Conservation (phyloP, 108 stramenopile genomes). For the Fragilaria radians region DNA sequence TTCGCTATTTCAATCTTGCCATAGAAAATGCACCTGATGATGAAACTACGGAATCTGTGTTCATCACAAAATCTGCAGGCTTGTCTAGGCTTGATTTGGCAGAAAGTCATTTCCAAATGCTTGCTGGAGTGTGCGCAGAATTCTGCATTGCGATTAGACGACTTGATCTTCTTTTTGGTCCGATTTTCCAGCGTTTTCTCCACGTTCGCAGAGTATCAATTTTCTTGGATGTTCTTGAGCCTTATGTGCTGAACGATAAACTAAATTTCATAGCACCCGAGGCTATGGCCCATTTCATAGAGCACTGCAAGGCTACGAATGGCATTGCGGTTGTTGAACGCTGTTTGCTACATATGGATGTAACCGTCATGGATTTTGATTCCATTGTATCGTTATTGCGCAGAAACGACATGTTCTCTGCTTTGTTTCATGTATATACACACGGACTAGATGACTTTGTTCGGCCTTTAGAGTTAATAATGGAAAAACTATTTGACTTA, state of each 20-base stretch:
- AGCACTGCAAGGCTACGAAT: slow-evolving; percentile 67
- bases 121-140: slow-evolving; percentile 88
- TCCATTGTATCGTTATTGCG: slow-evolving; percentile 60
- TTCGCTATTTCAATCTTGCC: slow-evolving; percentile 81
- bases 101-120: slow-evolving; percentile 87
- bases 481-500: slow-evolving; percentile 57
- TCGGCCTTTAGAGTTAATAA: slow-evolving; percentile 64
- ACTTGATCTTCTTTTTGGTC: slow-evolving; percentile 83
- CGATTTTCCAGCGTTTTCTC: slow-evolving; percentile 75
- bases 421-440: slow-evolving; percentile 74
- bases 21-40: slow-evolving; percentile 86
- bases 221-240: slow-evolving; percentile 85
- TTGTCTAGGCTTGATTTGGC: slow-evolving; percentile 60
- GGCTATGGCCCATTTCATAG: slow-evolving; percentile 77
- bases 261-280: slow-evolving; percentile 81
- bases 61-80: slow-evolving; percentile 1
- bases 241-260: slow-evolving; percentile 81
- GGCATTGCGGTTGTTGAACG: slow-evolving; percentile 81
- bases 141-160: slow-evolving; percentile 78
- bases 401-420: slow-evolving; percentile 73
- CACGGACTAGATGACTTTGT: slow-evolving; percentile 72
- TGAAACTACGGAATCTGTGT: neutral
- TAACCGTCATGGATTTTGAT: slow-evolving; percentile 84
- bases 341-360: slow-evolving; percentile 86
- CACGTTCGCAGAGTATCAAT: slow-evolving; percentile 49